Evolutionary conservation across 768 basidiomycete genomes (phyloP).

Genomic region (Termitomyces titanicus): DNA sequence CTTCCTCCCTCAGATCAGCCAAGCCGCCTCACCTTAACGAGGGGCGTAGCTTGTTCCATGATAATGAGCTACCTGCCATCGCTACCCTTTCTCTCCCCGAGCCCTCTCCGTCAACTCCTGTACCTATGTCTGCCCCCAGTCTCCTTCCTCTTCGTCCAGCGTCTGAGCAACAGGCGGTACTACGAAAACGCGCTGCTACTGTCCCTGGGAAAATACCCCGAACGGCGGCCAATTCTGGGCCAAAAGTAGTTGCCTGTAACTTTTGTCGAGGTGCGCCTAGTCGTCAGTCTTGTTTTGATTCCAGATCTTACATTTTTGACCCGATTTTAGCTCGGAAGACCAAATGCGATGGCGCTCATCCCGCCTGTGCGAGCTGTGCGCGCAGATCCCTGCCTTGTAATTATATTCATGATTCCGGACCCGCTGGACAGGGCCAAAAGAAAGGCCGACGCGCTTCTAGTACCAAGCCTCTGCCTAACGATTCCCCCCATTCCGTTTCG

Average conservation of each 20-base stretch:
- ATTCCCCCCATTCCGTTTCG: conserved; percentile 46
- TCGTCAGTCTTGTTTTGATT: background rate
- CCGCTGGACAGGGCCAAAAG: conserved; percentile 34
- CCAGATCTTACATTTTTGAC: conserved; percentile 1
- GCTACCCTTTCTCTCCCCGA: conserved; percentile 64
- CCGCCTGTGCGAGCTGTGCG: conserved; percentile 79
- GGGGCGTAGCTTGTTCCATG: conserved; percentile 45
- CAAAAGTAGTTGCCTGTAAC: conserved; percentile 86
- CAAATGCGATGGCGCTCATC: conserved; percentile 85
- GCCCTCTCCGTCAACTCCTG: conserved; percentile 49
- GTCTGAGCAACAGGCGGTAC: conserved; percentile 63
- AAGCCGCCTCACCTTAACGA: conserved; percentile 29
- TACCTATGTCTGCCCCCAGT: conserved; percentile 59
- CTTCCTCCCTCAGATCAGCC: conserved; percentile 34
- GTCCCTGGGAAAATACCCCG: conserved; percentile 60
- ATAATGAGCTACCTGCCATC: conserved; percentile 69
- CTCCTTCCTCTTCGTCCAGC: conserved; percentile 64
- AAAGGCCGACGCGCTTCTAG: conserved; percentile 54
- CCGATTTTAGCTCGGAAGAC: conserved; percentile 73
- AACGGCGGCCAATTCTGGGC: conserved; percentile 63
- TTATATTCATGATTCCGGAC: conserved; percentile 65
- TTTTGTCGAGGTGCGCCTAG: conserved; percentile 68
- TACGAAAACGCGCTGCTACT: conserved; percentile 67
- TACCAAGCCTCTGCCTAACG: conserved; percentile 38
- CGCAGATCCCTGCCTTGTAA: conserved; percentile 74